Evolutionary conservation across 176 grass and related monocot species (phyloP).

Genomic region (Oryza punctata): DNA sequence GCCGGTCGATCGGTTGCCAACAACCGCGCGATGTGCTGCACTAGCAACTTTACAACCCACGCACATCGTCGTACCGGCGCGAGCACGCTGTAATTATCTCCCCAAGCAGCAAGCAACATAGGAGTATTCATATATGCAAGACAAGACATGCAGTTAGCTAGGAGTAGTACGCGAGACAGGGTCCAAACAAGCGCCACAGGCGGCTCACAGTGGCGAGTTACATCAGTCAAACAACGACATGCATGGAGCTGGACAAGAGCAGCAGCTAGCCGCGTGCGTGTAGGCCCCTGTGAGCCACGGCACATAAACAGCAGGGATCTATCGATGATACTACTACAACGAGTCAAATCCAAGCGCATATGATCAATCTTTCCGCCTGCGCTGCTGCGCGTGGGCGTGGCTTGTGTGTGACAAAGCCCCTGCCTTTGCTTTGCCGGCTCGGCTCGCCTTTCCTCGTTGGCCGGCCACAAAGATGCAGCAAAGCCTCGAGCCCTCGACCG

Average conservation of each 20-base stretch:
- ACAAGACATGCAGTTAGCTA: neutral
- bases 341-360: constrained; percentile 16
- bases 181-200: neutral
- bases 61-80: neutral
- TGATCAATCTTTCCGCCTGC: constrained; percentile 11
- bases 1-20: neutral
- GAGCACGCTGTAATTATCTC: neutral
- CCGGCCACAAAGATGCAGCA: constrained; percentile 19
- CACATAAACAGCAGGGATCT: neutral
- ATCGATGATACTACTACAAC: neutral
- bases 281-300: neutral
- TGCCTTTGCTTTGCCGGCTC: neutral
- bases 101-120: neutral
- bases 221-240: neutral
- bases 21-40: too few species aligned
- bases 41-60: neutral
- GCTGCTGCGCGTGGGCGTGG: neutral
- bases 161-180: neutral
- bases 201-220: neutral
- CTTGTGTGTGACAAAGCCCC: constrained; percentile 8
- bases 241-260: neutral
- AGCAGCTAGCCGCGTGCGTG: neutral
- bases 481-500: constrained; percentile 1
- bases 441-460: constrained; percentile 25
- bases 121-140: neutral